A percentile compares a stretch with the other conserved stretches of the same genome.
These are phyloP conservation scores for Mrakia frigida DNA, from an alignment of 768 basidiomycete genomes.

Conservation along the genomic window DNA sequence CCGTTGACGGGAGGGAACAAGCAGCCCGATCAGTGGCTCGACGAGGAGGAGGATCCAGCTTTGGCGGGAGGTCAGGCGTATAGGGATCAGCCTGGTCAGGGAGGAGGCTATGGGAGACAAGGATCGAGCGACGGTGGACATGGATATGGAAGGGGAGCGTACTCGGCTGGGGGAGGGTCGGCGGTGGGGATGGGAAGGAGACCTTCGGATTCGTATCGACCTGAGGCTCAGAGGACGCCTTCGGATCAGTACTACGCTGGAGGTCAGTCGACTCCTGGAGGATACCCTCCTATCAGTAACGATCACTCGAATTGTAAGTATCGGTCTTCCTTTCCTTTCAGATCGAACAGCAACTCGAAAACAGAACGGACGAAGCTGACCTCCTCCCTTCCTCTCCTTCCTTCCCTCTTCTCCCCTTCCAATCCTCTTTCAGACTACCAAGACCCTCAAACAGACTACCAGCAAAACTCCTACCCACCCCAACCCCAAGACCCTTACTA, in stretches of 20 bases:
- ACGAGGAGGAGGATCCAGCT: constrained; percentile 29
- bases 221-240: constrained; percentile 10
- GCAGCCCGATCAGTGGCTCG: constrained; percentile 30
- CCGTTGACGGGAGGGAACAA: constrained; percentile 17
- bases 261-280: constrained; percentile 28
- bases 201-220: not conserved
- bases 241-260: constrained; percentile 26
- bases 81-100: constrained; percentile 5
- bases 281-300: constrained; percentile 21
- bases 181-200: not conserved
- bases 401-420: not conserved
- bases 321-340: not conserved
- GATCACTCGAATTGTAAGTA: constrained; percentile 20
- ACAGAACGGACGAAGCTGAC: not conserved
- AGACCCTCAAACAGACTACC: not conserved
- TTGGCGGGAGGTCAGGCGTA: constrained; percentile 19
- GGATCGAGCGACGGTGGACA: constrained; percentile 5
- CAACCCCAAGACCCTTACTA: constrained; percentile 11
- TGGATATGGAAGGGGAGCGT: not conserved
- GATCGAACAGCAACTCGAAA: not conserved
- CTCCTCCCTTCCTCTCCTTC: not conserved
- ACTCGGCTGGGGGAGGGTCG: not conserved
- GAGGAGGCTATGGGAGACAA: not conserved
- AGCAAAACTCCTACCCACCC: constrained; percentile 4
- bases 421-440: constrained; percentile 18